These are phyloP conservation scores for Psilocybe cyanescens DNA, from an alignment of 768 basidiomycete species.

Conservation along the genomic window DNA sequence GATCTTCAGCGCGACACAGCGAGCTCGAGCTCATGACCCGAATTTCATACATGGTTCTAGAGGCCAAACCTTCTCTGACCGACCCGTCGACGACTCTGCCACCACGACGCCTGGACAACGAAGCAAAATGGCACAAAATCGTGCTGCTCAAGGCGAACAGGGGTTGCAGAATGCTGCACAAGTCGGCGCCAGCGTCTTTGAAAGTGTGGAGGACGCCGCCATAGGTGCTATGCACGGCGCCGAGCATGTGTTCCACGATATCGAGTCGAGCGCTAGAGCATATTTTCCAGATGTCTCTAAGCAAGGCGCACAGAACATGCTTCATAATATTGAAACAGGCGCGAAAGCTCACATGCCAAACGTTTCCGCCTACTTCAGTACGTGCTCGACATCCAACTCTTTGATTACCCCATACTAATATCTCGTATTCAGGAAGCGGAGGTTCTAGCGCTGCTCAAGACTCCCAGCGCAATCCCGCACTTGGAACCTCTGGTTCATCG, in stretches of 20 bases:
- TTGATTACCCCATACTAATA: not conserved
- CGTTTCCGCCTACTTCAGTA: not conserved
- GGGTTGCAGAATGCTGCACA: not conserved
- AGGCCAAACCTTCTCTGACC: not conserved
- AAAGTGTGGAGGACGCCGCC: not conserved
- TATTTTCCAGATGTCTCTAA: not conserved
- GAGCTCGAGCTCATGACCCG: not conserved
- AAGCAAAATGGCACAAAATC: not conserved
- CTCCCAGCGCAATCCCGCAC: not conserved
- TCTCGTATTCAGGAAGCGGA: not conserved
- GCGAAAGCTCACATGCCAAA: conserved; percentile 1
- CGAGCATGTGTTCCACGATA: not conserved
- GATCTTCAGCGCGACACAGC: conserved; percentile 6
- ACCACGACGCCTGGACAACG: not conserved
- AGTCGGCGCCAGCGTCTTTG: not conserved
- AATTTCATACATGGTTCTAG: not conserved
- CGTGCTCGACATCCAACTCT: not conserved
- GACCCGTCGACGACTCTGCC: not conserved
- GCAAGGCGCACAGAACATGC: not conserved
- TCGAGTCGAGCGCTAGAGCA: not conserved
- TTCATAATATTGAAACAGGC: not conserved
- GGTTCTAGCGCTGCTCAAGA: too few species aligned
- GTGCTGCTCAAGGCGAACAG: not conserved
- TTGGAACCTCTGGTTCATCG: not conserved
- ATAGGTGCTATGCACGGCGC: not conserved